Percentiles rank a stretch among this genome's conserved stretches.
phyloP scores from a whole-genome alignment of 192 early-diverging fungal species.

The Obelidium mucronatum region DNA sequence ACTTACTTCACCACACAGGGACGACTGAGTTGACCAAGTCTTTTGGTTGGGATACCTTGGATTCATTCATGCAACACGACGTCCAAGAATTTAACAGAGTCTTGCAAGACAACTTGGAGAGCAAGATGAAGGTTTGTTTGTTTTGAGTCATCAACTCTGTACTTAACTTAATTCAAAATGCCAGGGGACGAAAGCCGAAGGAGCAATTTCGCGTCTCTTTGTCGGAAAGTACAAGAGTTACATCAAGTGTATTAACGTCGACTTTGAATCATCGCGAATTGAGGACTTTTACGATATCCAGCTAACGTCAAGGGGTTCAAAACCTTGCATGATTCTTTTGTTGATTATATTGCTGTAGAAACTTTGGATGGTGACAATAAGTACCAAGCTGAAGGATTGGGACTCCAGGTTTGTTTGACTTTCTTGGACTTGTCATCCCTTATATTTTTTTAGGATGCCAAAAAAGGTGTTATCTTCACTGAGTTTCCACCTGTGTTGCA shows the following conservation, averaged over 20 bases:
- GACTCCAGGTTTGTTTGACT: slow-evolving; percentile 67
- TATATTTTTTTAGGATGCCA: slow-evolving; percentile 71
- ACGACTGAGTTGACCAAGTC: slow-evolving; percentile 96
- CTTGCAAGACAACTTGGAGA: slow-evolving; percentile 95
- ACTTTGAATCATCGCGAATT: slow-evolving; percentile 92
- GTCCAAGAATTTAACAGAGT: slow-evolving; percentile 98
- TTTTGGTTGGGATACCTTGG: slow-evolving; percentile 97
- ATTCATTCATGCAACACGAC: slow-evolving; percentile 98
- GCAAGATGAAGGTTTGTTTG: slow-evolving; percentile 88
- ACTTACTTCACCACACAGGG: slow-evolving; percentile 22
- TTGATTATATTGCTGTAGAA: slow-evolving; percentile 89
- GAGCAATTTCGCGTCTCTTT: slow-evolving; percentile 89
- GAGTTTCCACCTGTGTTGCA: slow-evolving; percentile 93
- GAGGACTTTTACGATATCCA: slow-evolving; percentile 99
- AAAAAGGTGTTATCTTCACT: slow-evolving; percentile 95
- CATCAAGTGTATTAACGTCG: slow-evolving; percentile 93
- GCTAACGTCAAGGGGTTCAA: slow-evolving; percentile 94
- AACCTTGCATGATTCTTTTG: slow-evolving; percentile 88
- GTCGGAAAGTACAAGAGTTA: slow-evolving; percentile 97
- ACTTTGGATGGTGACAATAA: slow-evolving; percentile 96
- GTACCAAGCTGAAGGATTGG: slow-evolving; percentile 92
- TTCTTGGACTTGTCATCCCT: neutral
- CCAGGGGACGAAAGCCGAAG: slow-evolving; percentile 89
- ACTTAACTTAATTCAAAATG: neutral
- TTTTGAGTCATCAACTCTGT: neutral